Conservation (phyloP, 495 filamentous ascomycete species). For the Hamigera avellanea region DNA sequence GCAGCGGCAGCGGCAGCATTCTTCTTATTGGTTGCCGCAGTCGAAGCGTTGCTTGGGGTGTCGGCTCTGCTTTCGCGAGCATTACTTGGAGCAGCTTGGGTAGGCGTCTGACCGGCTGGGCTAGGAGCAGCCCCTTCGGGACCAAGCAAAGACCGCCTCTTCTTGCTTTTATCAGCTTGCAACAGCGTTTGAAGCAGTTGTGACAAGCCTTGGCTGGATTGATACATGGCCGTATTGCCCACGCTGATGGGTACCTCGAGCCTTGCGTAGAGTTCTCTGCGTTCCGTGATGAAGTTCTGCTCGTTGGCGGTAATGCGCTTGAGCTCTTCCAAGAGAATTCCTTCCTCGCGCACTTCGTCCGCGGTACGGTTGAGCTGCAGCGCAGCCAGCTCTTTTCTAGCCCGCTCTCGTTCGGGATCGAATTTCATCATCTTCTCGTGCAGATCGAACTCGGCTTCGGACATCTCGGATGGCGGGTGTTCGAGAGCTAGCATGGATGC, state of each 20-base stretch:
- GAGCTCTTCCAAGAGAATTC: conserved; percentile 75
- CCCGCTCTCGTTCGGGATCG: conserved; percentile 61
- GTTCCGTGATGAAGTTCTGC: conserved; percentile 72
- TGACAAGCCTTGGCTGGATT: conserved; percentile 64
- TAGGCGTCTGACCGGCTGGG: conserved; percentile 41
- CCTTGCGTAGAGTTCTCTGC: conserved; percentile 77
- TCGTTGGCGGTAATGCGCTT: conserved; percentile 78
- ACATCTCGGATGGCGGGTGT: conserved; percentile 77
- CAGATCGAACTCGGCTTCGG: conserved; percentile 60
- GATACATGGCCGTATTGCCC: conserved; percentile 56
- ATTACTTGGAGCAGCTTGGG: conserved; percentile 11
- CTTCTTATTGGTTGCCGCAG: conserved; percentile 42
- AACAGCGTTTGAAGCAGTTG: conserved; percentile 69
- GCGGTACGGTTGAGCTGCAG: conserved; percentile 65
- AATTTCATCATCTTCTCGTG: conserved; percentile 81
- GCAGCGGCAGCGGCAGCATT: conserved; percentile 20
- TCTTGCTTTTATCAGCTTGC: conserved; percentile 76
- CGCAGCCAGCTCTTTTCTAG: conserved; percentile 74
- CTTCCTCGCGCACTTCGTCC: conserved; percentile 84
- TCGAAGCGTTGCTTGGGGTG: conserved; percentile 21
- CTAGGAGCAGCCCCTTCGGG: conserved; percentile 36
- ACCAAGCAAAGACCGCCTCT: conserved; percentile 55
- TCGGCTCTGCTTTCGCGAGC: conserved; percentile 26
- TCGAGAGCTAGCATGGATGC: conserved; percentile 76
- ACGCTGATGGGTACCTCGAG: conserved; percentile 68